Evolutionary conservation across 768 basidiomycete species (phyloP).

Genomic region (Rhodotorula paludigena): DNA sequence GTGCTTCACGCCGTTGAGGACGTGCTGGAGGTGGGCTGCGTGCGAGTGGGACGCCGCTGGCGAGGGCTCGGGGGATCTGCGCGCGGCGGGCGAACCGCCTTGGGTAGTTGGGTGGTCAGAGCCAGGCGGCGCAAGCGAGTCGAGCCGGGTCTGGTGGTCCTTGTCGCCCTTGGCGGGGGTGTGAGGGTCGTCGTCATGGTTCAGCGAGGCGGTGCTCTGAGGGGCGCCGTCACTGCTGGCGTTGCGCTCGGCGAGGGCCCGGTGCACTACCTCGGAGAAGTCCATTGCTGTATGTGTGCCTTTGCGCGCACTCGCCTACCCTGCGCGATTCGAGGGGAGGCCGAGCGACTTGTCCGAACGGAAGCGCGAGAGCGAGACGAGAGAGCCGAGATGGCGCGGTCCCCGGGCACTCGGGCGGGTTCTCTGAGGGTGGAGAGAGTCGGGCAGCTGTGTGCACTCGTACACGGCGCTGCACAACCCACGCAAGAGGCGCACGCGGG

Average conservation of each 20-base stretch:
- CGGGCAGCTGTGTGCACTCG: too few relatives aligned
- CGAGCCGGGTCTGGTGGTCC: background rate
- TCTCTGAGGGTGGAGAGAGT: too few relatives aligned
- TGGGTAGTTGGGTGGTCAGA: background rate
- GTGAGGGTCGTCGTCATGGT: background rate
- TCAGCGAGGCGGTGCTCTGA: background rate
- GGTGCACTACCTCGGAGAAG: conserved; percentile 20
- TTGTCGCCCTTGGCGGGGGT: background rate
- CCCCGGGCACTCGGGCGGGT: too few relatives aligned
- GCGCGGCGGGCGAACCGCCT: background rate
- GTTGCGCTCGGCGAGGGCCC: conserved; percentile 3
- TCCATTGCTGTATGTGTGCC: conserved; percentile 9
- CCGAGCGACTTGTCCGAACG: too few relatives aligned
- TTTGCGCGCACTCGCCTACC: too few relatives aligned
- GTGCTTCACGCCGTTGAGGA: background rate
- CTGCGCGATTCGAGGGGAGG: too few relatives aligned
- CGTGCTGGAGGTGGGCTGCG: background rate
- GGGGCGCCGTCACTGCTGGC: background rate
- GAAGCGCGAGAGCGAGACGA: too few relatives aligned
- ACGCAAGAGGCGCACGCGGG: too few relatives aligned
- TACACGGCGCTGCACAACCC: too few relatives aligned
- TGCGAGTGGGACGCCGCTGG: background rate
- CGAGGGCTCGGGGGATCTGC: background rate
- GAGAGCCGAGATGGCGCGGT: too few relatives aligned
- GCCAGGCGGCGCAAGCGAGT: too few relatives aligned